Percentiles rank a stretch among this genome's conserved stretches.
Conservation (phyloP, 371 early-diverging fungal genomes). For the Mortierella sp. region DNA sequence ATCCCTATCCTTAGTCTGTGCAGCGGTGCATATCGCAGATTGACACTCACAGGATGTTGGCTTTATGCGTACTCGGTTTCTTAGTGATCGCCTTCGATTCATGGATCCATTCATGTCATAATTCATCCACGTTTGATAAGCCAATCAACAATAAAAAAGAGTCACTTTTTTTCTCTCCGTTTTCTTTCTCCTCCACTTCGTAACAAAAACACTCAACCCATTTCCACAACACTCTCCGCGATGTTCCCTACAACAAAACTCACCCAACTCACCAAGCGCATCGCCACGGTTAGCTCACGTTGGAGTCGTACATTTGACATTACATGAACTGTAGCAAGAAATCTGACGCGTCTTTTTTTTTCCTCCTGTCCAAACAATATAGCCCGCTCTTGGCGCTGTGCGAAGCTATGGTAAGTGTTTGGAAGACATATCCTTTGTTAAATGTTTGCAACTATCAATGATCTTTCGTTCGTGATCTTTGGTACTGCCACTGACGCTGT, state of each 20-base stretch:
- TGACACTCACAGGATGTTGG: no score
- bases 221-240: neutral
- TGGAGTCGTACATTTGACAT: neutral
- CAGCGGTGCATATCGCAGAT: no score
- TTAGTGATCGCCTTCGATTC: no score
- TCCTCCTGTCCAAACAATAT: neutral
- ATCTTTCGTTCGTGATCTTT: no score
- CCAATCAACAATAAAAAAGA: no score
- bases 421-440: neutral
- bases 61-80: no score
- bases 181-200: neutral
- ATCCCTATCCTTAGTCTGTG: no score
- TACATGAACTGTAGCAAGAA: neutral
- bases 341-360: conserved; percentile 7
- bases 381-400: conserved; percentile 41
- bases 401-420: conserved; percentile 30
- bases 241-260: conserved; percentile 29
- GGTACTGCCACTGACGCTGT: neutral
- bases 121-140: no score
- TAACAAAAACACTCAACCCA: neutral
- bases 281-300: conserved; percentile 27
- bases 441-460: no score
- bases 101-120: no score
- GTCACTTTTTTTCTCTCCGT: neutral
- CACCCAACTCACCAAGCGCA: conserved; percentile 35